Evolutionary conservation across 2,329 filamentous ascomycete species (phyloP).

Genomic region (Paraphoma chrysanthemicola): DNA sequence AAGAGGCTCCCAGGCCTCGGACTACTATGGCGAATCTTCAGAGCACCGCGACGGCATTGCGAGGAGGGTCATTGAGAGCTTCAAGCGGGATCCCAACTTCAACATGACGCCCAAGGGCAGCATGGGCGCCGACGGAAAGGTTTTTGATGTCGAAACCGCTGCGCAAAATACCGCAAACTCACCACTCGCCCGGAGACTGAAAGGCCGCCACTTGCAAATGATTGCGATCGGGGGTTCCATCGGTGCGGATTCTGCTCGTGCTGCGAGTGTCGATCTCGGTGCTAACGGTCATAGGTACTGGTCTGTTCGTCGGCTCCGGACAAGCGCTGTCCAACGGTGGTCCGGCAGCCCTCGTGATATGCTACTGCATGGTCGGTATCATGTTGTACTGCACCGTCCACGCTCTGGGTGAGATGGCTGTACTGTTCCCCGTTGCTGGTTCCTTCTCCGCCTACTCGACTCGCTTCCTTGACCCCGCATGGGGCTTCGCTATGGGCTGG

Average conservation of each 20-base stretch:
- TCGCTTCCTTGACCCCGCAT: conserved; percentile 89
- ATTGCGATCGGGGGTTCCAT: conserved; percentile 96
- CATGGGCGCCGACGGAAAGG: conserved; percentile 60
- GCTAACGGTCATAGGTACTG: conserved; percentile 51
- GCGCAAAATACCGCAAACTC: conserved; percentile 72
- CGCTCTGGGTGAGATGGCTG: conserved; percentile 88
- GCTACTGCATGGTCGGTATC: conserved; percentile 70
- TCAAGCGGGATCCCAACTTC: conserved; percentile 47
- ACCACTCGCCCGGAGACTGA: conserved; percentile 69
- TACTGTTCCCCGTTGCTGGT: conserved; percentile 87
- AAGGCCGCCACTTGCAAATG: conserved; percentile 81
- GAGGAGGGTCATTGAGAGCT: conserved; percentile 53
- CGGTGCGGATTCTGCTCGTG: conserved; percentile 35
- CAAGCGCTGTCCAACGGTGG: conserved; percentile 48
- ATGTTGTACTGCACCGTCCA: conserved; percentile 95
- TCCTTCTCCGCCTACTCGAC: conserved; percentile 93
- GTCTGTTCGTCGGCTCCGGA: conserved; percentile 82
- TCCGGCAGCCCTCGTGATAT: conserved; percentile 45
- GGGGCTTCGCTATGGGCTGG: conserved; percentile 96
- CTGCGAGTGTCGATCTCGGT: conserved; percentile 7
- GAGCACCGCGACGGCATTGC: conserved; percentile 40
- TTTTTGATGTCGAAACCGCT: conserved; percentile 69
- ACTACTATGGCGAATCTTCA: conserved; percentile 49
- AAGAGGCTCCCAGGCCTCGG: conserved; percentile 41
- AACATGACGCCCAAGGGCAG: conserved; percentile 56